Evolutionary conservation across 768 basidiomycete species (phyloP).

Genomic region (Tricholoma terreum): DNA sequence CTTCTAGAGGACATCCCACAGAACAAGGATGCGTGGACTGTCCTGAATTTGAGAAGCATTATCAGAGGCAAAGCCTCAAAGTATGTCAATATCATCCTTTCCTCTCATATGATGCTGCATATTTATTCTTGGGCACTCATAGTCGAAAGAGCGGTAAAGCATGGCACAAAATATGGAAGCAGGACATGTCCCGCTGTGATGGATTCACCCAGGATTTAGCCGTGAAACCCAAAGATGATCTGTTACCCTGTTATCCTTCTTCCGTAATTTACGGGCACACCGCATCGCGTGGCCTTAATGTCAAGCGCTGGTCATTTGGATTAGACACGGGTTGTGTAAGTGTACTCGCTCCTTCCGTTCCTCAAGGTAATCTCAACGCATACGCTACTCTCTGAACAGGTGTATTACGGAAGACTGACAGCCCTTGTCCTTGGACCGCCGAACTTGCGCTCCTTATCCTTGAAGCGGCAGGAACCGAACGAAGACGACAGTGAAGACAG

Average conservation of each 20-base stretch:
- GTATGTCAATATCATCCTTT: constrained; percentile 21
- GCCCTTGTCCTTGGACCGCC: constrained; percentile 57
- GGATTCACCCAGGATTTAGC: constrained; percentile 38
- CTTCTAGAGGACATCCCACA: constrained; percentile 69
- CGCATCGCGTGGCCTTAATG: constrained; percentile 74
- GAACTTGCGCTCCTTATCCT: background rate
- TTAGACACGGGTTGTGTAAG: constrained; percentile 85
- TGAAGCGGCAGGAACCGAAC: too few species aligned
- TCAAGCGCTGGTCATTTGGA: constrained; percentile 82
- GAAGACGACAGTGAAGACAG: constrained; percentile 18
- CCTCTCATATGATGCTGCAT: background rate
- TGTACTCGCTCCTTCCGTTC: constrained; percentile 9
- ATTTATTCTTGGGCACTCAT: background rate
- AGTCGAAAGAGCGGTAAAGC: constrained; percentile 52
- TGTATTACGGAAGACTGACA: constrained; percentile 60
- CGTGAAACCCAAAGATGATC: constrained; percentile 19
- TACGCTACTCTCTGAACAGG: constrained; percentile 25
- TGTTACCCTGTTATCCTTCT: constrained; percentile 63
- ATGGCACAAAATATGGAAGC: constrained; percentile 78
- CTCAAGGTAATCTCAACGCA: background rate
- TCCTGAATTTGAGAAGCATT: constrained; percentile 70
- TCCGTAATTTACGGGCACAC: constrained; percentile 88
- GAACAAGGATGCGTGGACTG: constrained; percentile 74
- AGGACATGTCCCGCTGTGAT: constrained; percentile 54
- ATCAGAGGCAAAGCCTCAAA: constrained; percentile 42